Evolutionary conservation across 2,329 filamentous ascomycete genomes (phyloP).

Genomic region (Monosporascus sp.): DNA sequence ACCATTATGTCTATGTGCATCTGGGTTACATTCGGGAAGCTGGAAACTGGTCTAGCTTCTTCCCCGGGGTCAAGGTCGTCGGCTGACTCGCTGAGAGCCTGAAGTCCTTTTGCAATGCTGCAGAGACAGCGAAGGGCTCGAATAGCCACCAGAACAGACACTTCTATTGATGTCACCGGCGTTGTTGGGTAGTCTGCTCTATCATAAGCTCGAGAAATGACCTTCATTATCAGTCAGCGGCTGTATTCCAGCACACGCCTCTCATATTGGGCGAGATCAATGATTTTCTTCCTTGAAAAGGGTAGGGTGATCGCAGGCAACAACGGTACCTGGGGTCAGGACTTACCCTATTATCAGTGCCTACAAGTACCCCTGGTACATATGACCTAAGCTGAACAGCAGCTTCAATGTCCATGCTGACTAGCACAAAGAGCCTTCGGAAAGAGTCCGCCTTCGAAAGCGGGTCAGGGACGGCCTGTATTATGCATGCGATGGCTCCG

Average conservation of each 20-base stretch:
- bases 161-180: slow-evolving; percentile 30
- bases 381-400: slow-evolving; percentile 31
- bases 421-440: slow-evolving; percentile 52
- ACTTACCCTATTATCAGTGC: slow-evolving; percentile 21
- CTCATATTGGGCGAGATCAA: too few species aligned
- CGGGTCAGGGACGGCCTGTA: slow-evolving; percentile 64
- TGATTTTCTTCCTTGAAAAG: too few species aligned
- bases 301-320: too few species aligned
- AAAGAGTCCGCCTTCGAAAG: slow-evolving; percentile 49
- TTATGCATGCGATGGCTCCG: slow-evolving; percentile 67
- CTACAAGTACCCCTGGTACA: slow-evolving; percentile 16
- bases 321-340: not conserved
- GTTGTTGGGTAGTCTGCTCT: slow-evolving; percentile 15
- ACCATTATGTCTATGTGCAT: slow-evolving; percentile 45
- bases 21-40: slow-evolving; percentile 14
- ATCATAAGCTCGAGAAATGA: slow-evolving; percentile 24
- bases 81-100: slow-evolving; percentile 60
- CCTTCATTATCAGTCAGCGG: slow-evolving; percentile 17
- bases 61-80: slow-evolving; percentile 60
- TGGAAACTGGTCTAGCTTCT: slow-evolving; percentile 2
- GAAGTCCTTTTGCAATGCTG: slow-evolving; percentile 66
- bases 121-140: slow-evolving; percentile 62
- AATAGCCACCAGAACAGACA: slow-evolving; percentile 44
- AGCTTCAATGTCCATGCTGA: slow-evolving; percentile 56
- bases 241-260: slow-evolving; percentile 7